Percentiles rank a stretch among this genome's conserved stretches.
These are phyloP conservation scores for Aureobasidium musti DNA, from an alignment of 2,329 filamentous ascomycete species.

Conservation along the genomic window DNA sequence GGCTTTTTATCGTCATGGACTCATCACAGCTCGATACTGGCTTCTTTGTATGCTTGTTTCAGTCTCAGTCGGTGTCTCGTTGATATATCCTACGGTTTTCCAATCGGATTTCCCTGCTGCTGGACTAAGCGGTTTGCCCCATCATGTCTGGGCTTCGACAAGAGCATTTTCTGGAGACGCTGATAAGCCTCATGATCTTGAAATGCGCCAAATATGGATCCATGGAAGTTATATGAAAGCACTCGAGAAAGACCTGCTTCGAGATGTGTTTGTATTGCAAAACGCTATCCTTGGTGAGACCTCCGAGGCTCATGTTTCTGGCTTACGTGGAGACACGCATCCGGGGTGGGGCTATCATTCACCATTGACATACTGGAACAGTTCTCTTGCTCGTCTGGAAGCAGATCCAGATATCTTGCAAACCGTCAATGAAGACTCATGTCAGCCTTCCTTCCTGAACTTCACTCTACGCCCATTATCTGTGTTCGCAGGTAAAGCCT, in stretches of 20 bases:
- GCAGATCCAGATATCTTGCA: constrained; percentile 63
- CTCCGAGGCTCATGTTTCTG: background rate
- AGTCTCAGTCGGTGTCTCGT: constrained; percentile 67
- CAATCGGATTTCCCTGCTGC: constrained; percentile 71
- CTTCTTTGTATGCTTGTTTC: constrained; percentile 72
- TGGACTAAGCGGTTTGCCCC: constrained; percentile 69
- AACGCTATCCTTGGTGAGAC: constrained; percentile 63
- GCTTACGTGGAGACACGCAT: constrained; percentile 2
- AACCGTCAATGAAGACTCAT: constrained; percentile 68
- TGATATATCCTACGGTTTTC: constrained; percentile 75
- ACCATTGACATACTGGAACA: constrained; percentile 79
- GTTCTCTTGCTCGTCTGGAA: constrained; percentile 60
- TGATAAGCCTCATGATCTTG: constrained; percentile 63
- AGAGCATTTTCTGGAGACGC: constrained; percentile 60
- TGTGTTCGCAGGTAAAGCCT: constrained; percentile 79
- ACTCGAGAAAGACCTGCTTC: constrained; percentile 64
- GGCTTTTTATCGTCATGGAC: constrained; percentile 68
- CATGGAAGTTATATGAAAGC: constrained; percentile 80
- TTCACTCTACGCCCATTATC: constrained; percentile 74
- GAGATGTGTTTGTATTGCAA: constrained; percentile 69
- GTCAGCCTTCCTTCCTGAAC: constrained; percentile 67
- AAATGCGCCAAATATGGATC: constrained; percentile 80
- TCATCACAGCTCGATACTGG: constrained; percentile 70
- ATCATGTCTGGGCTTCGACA: constrained; percentile 79
- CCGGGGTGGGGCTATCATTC: constrained; percentile 72